Evolutionary conservation across 2,329 filamentous ascomycete species (phyloP).

Genomic region (Talaromyces sp.): DNA sequence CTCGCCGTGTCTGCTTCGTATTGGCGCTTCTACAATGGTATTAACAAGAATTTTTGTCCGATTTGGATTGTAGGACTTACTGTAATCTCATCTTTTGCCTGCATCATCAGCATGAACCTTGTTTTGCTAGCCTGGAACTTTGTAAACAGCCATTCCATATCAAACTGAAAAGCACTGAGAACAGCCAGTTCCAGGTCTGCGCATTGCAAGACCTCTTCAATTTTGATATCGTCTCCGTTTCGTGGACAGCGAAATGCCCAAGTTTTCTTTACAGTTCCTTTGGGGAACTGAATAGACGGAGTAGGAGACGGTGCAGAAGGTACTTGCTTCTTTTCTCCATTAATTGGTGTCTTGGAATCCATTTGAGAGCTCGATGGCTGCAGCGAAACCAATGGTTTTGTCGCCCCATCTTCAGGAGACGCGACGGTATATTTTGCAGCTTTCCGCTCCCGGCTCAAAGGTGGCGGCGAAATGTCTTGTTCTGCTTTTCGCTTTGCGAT

Average conservation of each 20-base stretch:
- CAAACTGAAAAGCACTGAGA: conserved; percentile 82
- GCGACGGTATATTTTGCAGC: conserved; percentile 14
- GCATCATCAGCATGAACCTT: conserved; percentile 61
- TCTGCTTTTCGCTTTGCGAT: conserved; percentile 54
- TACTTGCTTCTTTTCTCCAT: neutral
- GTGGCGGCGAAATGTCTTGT: conserved; percentile 28
- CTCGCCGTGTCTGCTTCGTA: conserved; percentile 36
- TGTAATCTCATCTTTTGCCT: conserved; percentile 48
- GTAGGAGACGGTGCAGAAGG: conserved; percentile 4
- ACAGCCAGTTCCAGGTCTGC: conserved; percentile 68
- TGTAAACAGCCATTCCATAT: conserved; percentile 70
- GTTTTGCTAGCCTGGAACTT: conserved; percentile 62
- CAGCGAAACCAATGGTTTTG: neutral
- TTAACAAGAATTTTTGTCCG: neutral
- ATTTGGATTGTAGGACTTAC: conserved; percentile 21
- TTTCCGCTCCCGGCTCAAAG: conserved; percentile 20
- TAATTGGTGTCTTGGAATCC: neutral
- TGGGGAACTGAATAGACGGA: conserved; percentile 43
- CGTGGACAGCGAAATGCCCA: conserved; percentile 63
- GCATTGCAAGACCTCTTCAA: conserved; percentile 80
- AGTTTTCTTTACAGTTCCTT: conserved; percentile 74
- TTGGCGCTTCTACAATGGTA: conserved; percentile 26
- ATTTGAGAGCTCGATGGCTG: neutral
- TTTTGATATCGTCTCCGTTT: conserved; percentile 67
- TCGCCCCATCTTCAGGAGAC: neutral